These are phyloP conservation scores for Rhytidhysteron rufulum DNA, from an alignment of 2,329 filamentous ascomycete genomes.

Conservation along the genomic window DNA sequence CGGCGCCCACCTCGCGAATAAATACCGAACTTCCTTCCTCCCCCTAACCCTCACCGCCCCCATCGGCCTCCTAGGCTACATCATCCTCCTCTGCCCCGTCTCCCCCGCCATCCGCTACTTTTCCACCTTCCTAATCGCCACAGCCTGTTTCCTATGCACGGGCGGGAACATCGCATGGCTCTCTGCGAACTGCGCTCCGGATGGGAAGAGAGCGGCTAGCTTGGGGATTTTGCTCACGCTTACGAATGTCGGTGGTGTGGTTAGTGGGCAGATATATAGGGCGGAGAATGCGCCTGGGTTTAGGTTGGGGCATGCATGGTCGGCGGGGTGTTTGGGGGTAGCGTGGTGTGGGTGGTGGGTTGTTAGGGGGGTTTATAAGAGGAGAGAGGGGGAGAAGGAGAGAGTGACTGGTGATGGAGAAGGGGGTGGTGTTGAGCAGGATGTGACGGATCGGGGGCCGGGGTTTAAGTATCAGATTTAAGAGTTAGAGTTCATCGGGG, in stretches of 20 bases:
- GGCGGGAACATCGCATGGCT: conserved; percentile 33
- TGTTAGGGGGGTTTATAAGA: conserved; percentile 26
- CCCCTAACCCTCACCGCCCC: conserved; percentile 30
- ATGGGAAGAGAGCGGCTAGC: conserved; percentile 30
- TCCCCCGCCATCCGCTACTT: conserved; percentile 23
- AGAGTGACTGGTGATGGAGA: conserved; percentile 17
- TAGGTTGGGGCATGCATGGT: conserved; percentile 34
- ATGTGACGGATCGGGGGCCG: conserved; percentile 28
- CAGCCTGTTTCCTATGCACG: conserved; percentile 30
- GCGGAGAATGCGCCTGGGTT: conserved; percentile 22
- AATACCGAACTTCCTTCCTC: conserved; percentile 35
- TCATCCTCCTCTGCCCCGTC: conserved; percentile 25
- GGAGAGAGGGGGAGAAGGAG: conserved; percentile 30
- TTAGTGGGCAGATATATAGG: conserved; percentile 30
- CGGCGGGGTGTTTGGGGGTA: conserved; percentile 31
- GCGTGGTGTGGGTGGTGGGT: conserved; percentile 39
- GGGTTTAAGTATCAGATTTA: conserved; percentile 26
- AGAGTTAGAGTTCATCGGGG: too few species aligned
- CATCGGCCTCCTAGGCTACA: conserved; percentile 28
- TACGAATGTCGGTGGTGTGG: conserved; percentile 32
- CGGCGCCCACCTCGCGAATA: conserved; percentile 38
- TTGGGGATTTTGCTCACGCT: conserved; percentile 28
- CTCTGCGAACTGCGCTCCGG: conserved; percentile 25
- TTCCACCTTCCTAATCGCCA: conserved; percentile 30
- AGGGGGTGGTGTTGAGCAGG: conserved; percentile 9